Percentiles rank a stretch among this genome's conserved stretches.
Evolutionary conservation across 352 stramenopile species (phyloP).

Genomic region (Ophiocytium majus): DNA sequence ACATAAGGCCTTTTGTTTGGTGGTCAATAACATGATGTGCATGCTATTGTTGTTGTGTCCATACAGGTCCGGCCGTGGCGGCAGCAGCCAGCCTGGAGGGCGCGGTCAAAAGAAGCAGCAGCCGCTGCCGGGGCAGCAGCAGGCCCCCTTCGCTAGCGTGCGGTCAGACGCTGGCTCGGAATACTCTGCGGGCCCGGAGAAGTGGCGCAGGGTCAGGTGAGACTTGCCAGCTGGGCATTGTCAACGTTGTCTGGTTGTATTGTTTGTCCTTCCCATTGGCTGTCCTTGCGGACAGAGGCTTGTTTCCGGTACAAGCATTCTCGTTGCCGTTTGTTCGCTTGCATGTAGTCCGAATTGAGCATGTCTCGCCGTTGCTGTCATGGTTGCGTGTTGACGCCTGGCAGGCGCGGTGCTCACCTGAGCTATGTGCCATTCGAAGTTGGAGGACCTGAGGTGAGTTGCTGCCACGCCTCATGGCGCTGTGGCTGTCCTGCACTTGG

Average conservation of each 20-base stretch:
- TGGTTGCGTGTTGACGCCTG: background rate
- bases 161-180: constrained; percentile 27
- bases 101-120: background rate
- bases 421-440: constrained; percentile 54
- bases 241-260: background rate
- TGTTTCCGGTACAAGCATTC: background rate
- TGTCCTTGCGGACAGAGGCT: background rate
- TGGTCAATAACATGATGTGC: background rate
- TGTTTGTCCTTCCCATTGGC: background rate
- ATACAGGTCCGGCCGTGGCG: background rate
- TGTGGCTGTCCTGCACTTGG: too few relatives aligned
- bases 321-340: background rate
- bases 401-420: constrained; percentile 29
- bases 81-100: background rate
- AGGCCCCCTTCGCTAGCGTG: background rate
- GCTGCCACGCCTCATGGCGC: background rate
- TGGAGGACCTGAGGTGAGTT: constrained; percentile 38
- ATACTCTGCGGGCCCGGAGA: constrained; percentile 47
- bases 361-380: background rate
- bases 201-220: constrained; percentile 28
- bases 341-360: background rate
- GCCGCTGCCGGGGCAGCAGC: background rate
- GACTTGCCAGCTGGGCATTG: background rate
- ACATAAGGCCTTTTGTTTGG: background rate
- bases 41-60: background rate